Base-by-base conservation (phyloP, 2,329 filamentous ascomycete genomes). In the Pseudogymnoascus sp. region DNA sequence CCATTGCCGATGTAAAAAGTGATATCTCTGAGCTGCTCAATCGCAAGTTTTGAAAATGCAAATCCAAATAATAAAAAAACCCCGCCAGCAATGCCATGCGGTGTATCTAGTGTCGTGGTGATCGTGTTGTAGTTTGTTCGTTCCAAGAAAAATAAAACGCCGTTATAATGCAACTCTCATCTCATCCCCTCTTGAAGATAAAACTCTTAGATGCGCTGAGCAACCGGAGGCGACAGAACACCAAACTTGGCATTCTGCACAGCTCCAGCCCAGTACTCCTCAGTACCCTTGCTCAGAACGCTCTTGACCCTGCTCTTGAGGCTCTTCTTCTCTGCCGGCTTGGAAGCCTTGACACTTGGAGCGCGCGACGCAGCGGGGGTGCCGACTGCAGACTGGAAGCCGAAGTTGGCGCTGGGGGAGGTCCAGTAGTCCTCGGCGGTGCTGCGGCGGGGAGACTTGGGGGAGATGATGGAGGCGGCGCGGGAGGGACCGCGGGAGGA, bases 401-500 rank as follows among this genome's bases (percentile, higher is more conserved):
- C 46, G 25, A 56, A 56, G 46, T 56, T 56, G 25, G 46, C 46
- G 46, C n/a, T 56, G 6, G 46, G 46, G n/a, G 46, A 56, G 23
- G 46, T 56, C 46, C 46, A 56, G 46, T 56, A 56, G 46, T 56
- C 46, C 46, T 56, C 46, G 3, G 46, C 46, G 4, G 46, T n/a
- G 46, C 46, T 56, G 46, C 46, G 46, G 46, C 46, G 46, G n/a
- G 46, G 46, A 18, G 46, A 56, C 46, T 56, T 56, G 16, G 46
- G 46, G 8, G 46, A 31, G 31, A 34, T 28, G n/a, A 56, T 5
- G 9, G 49, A 56, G 49, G 25, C 49, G 49, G 49, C 49, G 49
- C 49, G 49, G 46, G 46, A 31, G 4, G 25, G n/a, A 11, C 25
- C 46, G 46, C 46, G 8, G 28, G 49, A 34, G n/a, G 49, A 34